Base-by-base conservation (phyloP, 2,329 filamentous ascomycete genomes). In the Pseudocercospora pini-densiflorae region DNA sequence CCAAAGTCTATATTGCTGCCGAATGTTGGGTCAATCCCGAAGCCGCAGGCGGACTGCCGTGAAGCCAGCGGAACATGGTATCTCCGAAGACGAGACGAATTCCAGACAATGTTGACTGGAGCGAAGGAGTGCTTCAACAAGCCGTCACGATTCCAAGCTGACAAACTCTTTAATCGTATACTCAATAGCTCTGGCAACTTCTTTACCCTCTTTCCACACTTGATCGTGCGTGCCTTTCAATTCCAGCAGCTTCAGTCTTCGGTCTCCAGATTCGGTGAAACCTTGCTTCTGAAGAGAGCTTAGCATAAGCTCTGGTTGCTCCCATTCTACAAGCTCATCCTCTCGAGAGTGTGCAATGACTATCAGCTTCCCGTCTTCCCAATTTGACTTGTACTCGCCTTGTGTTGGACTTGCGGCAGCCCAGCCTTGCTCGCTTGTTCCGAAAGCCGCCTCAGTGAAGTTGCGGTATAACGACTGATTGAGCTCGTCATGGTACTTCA, bases 371-470 rank as follows among this genome's bases (percentile, higher is more conserved):
- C 79, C 79, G 27, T 78, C 75, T 6, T 68, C 68, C 81, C 82
- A 85, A 23, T 68, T 77, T 51, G 77, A 74, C 27, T 72, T 76
- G 73, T 83, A 88, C 60, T 79, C 79, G 5, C 74, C 71, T 59
- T 75, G 77, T 12, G 82, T 81, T 0, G 90, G 90, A 64, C 88
- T 88, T 1, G 81, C 86, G 1, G 73, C 77, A 61, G 81, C 79
- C 89, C 89, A 92, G 0, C 64, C 73, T 12, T 64, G 59, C 62
- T 68, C 61, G 51, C 86, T 82, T 1, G 74, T 64, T 0, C 90
- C 89, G 77, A 92, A 92, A 1, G 90, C 89, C 5, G 80, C 83
- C 2, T 77, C 72, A 21, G 90, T 80, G 67, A 93, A 88, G 3
- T 82, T 81, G 5, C 78, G 75, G 75, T 92, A 93, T 40, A 84